These are phyloP conservation scores for Fusarium incarnatum DNA, from an alignment of 2,329 filamentous ascomycete species.

Conservation along the genomic window DNA sequence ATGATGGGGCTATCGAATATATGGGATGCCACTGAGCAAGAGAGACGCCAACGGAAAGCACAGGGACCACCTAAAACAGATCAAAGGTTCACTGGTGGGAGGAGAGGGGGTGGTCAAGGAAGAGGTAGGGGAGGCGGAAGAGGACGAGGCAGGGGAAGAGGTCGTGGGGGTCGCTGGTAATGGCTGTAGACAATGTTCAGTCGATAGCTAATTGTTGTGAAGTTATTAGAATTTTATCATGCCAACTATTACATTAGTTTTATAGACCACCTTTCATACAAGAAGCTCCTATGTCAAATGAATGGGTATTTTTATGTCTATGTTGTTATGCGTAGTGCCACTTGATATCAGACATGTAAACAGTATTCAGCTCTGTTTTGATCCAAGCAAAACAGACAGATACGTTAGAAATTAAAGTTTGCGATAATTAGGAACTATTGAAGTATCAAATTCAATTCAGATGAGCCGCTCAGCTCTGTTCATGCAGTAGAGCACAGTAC, in stretches of 20 bases:
- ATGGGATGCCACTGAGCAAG: constrained; percentile 78
- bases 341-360: not conserved
- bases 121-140: constrained; percentile 52
- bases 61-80: constrained; percentile 65
- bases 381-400: not conserved
- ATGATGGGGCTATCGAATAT: constrained; percentile 81
- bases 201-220: not conserved
- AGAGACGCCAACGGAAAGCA: constrained; percentile 69
- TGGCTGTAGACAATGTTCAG: not conserved
- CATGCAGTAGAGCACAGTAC: not conserved
- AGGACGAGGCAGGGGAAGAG: constrained; percentile 45
- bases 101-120: constrained; percentile 52
- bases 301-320: not conserved
- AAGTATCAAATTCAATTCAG: constrained; percentile 12
- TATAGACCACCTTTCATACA: not conserved
- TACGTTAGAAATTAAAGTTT: not conserved
- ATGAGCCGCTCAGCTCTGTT: not conserved
- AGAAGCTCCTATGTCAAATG: not conserved
- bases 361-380: not conserved
- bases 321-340: not conserved
- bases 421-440: not conserved
- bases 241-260: not conserved
- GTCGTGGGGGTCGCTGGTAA: constrained; percentile 41
- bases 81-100: constrained; percentile 52
- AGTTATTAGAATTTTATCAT: not conserved